Evolutionary conservation across 495 filamentous ascomycete species (phyloP), one percentile per base, ranked within the genome.

Genomic region (Neurospora pannonica): DNA sequence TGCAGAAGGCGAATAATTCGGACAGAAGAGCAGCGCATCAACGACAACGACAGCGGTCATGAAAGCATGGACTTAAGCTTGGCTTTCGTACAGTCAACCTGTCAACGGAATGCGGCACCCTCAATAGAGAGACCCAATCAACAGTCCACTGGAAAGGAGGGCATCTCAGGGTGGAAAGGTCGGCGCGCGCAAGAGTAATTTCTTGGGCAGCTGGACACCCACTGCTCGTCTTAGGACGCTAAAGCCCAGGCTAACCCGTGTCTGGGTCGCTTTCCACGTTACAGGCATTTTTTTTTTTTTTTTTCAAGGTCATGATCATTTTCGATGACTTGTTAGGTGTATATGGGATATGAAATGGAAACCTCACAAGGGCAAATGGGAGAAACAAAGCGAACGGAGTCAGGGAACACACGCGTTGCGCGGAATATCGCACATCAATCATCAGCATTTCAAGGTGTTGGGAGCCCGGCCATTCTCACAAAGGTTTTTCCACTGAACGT

Each of bases 1-100:
- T 15, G 83, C 84, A 24, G 87, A 87, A 74, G 85, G 86, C 43
- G 74, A 75, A 15, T 42, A 42, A 42, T 42, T 19, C 40, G 5
- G 40, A 19, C 15, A 19, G 15, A 2, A 19, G 17, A 19, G 17
- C 5, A 0, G 6, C 5, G 4, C 40, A 42, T 42, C 40, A 60
- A 60, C 48, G 11, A 60, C 48, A 28, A 60, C 24, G 24, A 15
- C 48, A 60, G 48, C 21, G 48, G 21, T 60, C 9, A 28, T 21
- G 10, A 28, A 28, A 60, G 48, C 48, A 60, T 60, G 48, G 15
- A 37, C n/a, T 36, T 39, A 38, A 38, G 4, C 34, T 39, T 19
- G 43, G 54, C 28, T 38, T 70, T 70, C 19, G 4, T 19, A 70
- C 34, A 21, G 28, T 38, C 39, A 24, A 10, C 21, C 21, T 28